These are phyloP conservation scores for Kipferlia bialata DNA, from an alignment of 78 protist genomes.

Conservation along the genomic window DNA sequence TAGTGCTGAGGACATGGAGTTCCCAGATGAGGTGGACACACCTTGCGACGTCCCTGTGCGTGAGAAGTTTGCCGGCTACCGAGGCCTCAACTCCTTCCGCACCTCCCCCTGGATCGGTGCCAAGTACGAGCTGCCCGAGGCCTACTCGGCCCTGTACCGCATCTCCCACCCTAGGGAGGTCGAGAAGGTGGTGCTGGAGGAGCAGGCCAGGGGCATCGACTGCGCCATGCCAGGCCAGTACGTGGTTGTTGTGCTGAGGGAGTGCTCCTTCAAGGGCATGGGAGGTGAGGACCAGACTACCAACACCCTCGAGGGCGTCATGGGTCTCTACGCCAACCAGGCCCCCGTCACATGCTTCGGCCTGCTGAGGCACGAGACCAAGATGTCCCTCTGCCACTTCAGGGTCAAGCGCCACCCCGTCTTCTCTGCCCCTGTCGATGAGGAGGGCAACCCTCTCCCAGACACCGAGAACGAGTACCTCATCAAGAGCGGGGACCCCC, in stretches of 20 bases:
- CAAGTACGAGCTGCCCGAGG: constrained; percentile 76
- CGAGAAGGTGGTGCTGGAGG: constrained; percentile 10
- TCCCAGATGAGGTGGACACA: constrained; percentile 61
- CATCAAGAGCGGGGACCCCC: not conserved
- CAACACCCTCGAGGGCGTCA: not conserved
- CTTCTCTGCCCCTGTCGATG: not conserved
- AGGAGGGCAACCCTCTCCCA: too few relatives aligned
- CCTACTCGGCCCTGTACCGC: constrained; percentile 74
- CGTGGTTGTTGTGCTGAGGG: not conserved
- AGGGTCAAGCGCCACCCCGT: constrained; percentile 19
- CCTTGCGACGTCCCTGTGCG: constrained; percentile 60
- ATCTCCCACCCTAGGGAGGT: constrained; percentile 56
- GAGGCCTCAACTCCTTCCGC: constrained; percentile 40
- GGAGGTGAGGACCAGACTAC: not conserved
- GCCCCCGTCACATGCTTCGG: constrained; percentile 33
- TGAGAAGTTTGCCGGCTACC: constrained; percentile 52
- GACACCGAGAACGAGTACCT: not conserved
- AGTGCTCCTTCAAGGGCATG: not conserved
- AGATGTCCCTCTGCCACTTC: constrained; percentile 66
- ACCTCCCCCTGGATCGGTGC: constrained; percentile 85
- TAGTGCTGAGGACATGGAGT: constrained; percentile 22
- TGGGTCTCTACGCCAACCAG: not conserved
- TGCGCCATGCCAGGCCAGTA: too few relatives aligned
- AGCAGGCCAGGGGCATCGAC: not conserved
- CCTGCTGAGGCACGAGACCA: constrained; percentile 70